phyloP scores from a whole-genome alignment of 768 basidiomycete genomes.

The Tubosaeta brunneosetosa region DNA sequence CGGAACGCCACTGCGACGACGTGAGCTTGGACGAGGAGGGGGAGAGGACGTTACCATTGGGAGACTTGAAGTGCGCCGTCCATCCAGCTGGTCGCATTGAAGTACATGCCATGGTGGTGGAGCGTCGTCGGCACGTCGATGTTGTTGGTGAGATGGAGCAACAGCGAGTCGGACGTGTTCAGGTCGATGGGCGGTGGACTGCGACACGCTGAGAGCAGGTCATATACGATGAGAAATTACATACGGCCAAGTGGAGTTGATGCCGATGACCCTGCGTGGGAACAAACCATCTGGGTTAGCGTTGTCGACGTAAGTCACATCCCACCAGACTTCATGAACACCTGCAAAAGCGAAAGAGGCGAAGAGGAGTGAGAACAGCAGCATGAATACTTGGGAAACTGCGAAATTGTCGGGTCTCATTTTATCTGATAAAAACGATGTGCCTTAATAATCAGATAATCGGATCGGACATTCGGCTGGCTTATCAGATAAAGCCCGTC shows the following conservation, averaged over 20 bases:
- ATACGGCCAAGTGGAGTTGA: constrained; percentile 93
- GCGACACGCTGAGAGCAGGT: not conserved
- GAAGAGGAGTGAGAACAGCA: constrained; percentile 8
- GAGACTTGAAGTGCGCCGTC: constrained; percentile 82
- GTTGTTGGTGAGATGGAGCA: constrained; percentile 74
- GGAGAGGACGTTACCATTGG: constrained; percentile 59
- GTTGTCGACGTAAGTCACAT: constrained; percentile 76
- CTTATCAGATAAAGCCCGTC: constrained; percentile 6
- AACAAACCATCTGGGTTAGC: constrained; percentile 83
- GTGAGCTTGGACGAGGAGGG: not conserved
- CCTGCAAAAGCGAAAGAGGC: constrained; percentile 48
- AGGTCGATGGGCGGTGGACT: constrained; percentile 83
- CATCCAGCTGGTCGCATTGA: constrained; percentile 82
- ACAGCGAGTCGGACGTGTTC: constrained; percentile 61
- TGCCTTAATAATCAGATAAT: not conserved
- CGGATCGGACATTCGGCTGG: not conserved
- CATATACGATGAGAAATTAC: constrained; percentile 25
- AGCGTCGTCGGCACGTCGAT: constrained; percentile 64
- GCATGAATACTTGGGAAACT: not conserved
- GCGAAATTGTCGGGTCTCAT: not conserved
- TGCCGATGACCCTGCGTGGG: constrained; percentile 73
- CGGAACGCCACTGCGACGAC: constrained; percentile 66
- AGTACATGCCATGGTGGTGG: constrained; percentile 95
- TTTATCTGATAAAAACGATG: constrained; percentile 1
- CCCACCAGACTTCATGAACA: constrained; percentile 76